Evolutionary conservation across 352 stramenopile genomes (phyloP), one percentile per base, ranked within the genome.

Genomic region (Thraustochytrium sp.): DNA sequence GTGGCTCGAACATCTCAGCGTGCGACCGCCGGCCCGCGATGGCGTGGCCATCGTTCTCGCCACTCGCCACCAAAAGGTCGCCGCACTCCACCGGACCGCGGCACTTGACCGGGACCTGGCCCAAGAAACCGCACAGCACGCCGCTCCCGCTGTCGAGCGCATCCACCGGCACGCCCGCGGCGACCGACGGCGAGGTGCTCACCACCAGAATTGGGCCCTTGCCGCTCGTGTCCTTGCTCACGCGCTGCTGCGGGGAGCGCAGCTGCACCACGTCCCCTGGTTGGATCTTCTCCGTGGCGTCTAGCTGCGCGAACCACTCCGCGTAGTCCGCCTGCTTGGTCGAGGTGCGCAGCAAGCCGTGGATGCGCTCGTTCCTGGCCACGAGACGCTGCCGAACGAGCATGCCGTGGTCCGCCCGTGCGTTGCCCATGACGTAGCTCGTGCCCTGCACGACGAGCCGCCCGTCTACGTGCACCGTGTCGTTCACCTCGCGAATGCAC

Each of bases 231-330:
- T 77, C 68, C 21, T 77, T 40, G 8, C 40, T 86, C 34, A 86
- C 40, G 34, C 46, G 18, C 56, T 84, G 82, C 21, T 76, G 21
- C 2, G 82, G 82, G 23, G 76, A 84, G 23, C 76, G 74, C 11
- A 86, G 74, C 75, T 86, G 82, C 13, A 86, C 73, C 8, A 86
- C 73, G 62, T 55, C 36, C 8, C 82, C 82, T 2, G 72, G n/a
- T 16, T 37, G 23, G 16, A 82, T 49, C 29, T 76, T 21, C 16
- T 84, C 54, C 23, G 21, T 26, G 3, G 46, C 49, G 44, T 56
- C 49, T 23, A 64, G 36, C 3, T 37, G 26, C 26, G 26, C 18
- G 73, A 86, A 86, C 72, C 61, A 84, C 37, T 86, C 82, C 9
- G 82, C 82, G 68, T 86, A 86, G 59, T 86, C 82, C 9, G 82